Evolutionary conservation across 1,139 yeast species (phyloP).

Genomic region (Candida gigantensis): DNA sequence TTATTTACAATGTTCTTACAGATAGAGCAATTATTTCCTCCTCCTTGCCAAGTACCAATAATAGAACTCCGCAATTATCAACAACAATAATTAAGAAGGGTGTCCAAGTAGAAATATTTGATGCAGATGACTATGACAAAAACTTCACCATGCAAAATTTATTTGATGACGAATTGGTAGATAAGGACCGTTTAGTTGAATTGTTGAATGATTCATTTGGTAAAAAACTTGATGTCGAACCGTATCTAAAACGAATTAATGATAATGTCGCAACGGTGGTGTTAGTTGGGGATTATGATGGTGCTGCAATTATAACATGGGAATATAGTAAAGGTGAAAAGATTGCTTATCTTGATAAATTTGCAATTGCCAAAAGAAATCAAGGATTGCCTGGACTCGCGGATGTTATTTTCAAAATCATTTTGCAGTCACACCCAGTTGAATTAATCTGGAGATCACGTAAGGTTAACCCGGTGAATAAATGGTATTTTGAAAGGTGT

Average conservation of each 20-base stretch:
- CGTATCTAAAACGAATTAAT: constrained; percentile 66
- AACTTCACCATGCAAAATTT: constrained; percentile 46
- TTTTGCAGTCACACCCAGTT: constrained; percentile 65
- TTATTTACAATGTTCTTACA: constrained; percentile 83
- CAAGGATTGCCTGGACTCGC: constrained; percentile 96
- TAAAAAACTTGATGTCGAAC: constrained; percentile 59
- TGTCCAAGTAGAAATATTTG: constrained; percentile 57
- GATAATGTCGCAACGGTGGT: constrained; percentile 71
- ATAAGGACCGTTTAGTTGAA: constrained; percentile 54
- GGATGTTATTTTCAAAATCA: constrained; percentile 83
- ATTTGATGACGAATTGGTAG: constrained; percentile 50
- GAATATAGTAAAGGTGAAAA: constrained; percentile 35
- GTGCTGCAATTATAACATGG: constrained; percentile 89
- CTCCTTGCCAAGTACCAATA: constrained; percentile 76
- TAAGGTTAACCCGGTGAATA: constrained; percentile 83
- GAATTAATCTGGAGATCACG: constrained; percentile 92
- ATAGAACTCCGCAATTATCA: constrained; percentile 61
- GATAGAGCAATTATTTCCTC: constrained; percentile 93
- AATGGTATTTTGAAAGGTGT: constrained; percentile 95
- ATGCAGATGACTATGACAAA: constrained; percentile 27
- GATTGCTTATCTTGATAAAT: constrained; percentile 83
- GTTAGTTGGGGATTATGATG: constrained; percentile 92
- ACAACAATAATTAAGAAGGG: constrained; percentile 86
- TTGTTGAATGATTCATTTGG: constrained; percentile 83
- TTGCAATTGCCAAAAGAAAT: constrained; percentile 78